These are phyloP conservation scores for Hymenoscyphus infarciens DNA, from an alignment of 2,329 filamentous ascomycete genomes.

Conservation along the genomic window DNA sequence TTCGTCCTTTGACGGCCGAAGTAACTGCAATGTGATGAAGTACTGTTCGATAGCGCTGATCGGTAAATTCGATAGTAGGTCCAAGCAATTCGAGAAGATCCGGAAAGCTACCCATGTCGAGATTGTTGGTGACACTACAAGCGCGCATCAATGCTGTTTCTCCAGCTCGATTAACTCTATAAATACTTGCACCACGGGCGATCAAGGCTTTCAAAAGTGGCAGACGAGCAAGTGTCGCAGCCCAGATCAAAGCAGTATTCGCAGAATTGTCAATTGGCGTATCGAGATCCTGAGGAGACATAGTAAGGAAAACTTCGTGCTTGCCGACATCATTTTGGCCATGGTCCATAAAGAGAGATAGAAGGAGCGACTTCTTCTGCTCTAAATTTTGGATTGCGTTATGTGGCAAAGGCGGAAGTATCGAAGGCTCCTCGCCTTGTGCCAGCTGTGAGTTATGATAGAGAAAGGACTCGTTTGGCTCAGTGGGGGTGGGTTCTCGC, in stretches of 20 bases:
- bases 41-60: slow-evolving; percentile 85
- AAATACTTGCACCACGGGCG: slow-evolving; percentile 79
- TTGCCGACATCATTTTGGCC: slow-evolving; percentile 66
- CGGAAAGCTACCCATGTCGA: slow-evolving; percentile 86
- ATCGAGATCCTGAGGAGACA: slow-evolving; percentile 80
- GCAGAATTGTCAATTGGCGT: slow-evolving; percentile 85
- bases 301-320: slow-evolving; percentile 71
- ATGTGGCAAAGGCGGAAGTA: slow-evolving; percentile 62
- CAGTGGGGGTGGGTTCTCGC: slow-evolving; percentile 67
- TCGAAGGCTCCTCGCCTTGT: slow-evolving; percentile 53
- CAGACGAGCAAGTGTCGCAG: slow-evolving; percentile 84
- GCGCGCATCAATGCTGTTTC: slow-evolving; percentile 93
- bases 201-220: slow-evolving; percentile 78
- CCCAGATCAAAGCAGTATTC: slow-evolving; percentile 94
- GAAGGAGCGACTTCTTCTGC: slow-evolving; percentile 74
- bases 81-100: slow-evolving; percentile 86
- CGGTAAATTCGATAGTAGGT: slow-evolving; percentile 83
- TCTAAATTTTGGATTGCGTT: slow-evolving; percentile 64
- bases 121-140: slow-evolving; percentile 88
- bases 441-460: slow-evolving; percentile 48
- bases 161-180: slow-evolving; percentile 81
- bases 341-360: slow-evolving; percentile 78
- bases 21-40: slow-evolving; percentile 95
- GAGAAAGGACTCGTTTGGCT: slow-evolving; percentile 75
- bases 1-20: slow-evolving; percentile 90